Base-by-base conservation (phyloP, 179 eudicot species). In the Kewa caespitosa region DNA sequence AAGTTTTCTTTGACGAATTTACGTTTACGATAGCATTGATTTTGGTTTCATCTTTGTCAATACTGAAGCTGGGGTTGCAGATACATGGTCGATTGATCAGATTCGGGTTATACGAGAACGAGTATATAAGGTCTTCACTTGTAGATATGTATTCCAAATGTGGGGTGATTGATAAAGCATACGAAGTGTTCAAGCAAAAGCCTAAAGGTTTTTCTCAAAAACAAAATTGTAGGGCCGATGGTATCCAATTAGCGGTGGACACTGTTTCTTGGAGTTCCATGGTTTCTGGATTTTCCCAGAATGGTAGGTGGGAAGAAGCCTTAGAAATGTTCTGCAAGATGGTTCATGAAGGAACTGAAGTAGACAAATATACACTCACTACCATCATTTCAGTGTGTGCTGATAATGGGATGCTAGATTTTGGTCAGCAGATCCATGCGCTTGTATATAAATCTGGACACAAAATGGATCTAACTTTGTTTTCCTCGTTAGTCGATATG, bases 121-220 rank as follows among this genome's bases (percentile, higher is more conserved):
- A 83, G 46, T 88, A 90, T 76, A 80, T 86, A 62, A 82, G 76
- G 74, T 79, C 90, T 60, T 89, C 97, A 54, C 87, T 94, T 38
- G 84, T 90, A 59, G 87, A 90, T 79, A 87, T 94, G 94, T 92
- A 92, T 78, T 81, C 91, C 70, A 94, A 92, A 85, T 94, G 97
- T 76, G 87, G 92, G 39, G 57, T 80, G 61, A 82, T 92, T 74
- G 89, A 85, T 30, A 86, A 85, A 79, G 92, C 97, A 23, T 79
- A 84, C 14, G 8, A 67, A 22, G 79, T 89, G 70, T 90, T 88
- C 60, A 79, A 80, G 76, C 80, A 76, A 38, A 78, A 74, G 25
- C 73, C 55, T 69, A 63, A 38, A 36, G 52, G 36, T 75, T 42
- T 30, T 52, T 10, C 20, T 30, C 67, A 17, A n/a, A 74, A 57